Evolutionary conservation across 768 basidiomycete genomes (phyloP).

Genomic region (Podaxis sp.): DNA sequence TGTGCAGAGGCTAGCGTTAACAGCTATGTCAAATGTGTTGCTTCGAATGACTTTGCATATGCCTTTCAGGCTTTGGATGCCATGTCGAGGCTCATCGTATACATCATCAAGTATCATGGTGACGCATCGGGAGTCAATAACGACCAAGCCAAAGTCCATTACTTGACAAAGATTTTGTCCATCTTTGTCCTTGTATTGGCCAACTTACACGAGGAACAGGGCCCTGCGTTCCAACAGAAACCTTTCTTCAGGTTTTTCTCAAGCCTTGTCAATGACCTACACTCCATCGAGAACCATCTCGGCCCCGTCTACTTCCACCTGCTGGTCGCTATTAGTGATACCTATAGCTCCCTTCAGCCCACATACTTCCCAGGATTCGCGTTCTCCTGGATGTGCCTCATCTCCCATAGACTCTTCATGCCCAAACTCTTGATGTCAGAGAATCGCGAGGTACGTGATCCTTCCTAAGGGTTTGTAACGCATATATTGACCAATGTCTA

Average conservation of each 20-base stretch:
- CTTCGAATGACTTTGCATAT: conserved; percentile 68
- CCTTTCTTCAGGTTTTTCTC: conserved; percentile 99
- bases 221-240: conserved; percentile 89
- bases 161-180: conserved; percentile 94
- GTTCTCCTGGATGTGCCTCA: conserved; percentile 96
- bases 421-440: conserved; percentile 87
- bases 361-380: conserved; percentile 97
- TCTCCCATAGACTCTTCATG: conserved; percentile 97
- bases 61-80: conserved; percentile 95
- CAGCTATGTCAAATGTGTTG: conserved; percentile 76
- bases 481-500: conserved; percentile 26
- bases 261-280: conserved; percentile 89
- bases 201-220: conserved; percentile 93
- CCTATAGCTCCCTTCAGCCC: conserved; percentile 93
- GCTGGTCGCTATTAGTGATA: conserved; percentile 88
- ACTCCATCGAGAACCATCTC: conserved; percentile 80
- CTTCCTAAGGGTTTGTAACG: background rate
- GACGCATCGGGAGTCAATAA: conserved; percentile 92
- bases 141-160: conserved; percentile 94
- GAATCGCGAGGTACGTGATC: conserved; percentile 71
- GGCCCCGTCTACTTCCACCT: conserved; percentile 90
- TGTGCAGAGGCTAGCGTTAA: conserved; percentile 94
- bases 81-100: conserved; percentile 90
- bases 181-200: conserved; percentile 96
- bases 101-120: conserved; percentile 99